A percentile compares a stretch with the other conserved stretches of the same genome.
phyloP scores from a whole-genome alignment of 345 rosid species.

The Leavenworthia alabamica region DNA sequence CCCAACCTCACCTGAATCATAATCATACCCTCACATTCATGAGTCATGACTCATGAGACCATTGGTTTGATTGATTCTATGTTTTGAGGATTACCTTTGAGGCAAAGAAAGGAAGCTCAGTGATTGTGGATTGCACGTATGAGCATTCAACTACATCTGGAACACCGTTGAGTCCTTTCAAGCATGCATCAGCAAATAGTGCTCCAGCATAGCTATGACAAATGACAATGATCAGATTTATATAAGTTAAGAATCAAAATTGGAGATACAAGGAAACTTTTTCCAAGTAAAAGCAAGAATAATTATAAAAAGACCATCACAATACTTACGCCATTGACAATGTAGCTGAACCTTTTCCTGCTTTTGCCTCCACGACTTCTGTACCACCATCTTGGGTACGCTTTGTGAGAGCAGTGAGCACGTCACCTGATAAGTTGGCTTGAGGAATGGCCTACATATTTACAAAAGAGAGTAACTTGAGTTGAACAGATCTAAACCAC shows the following conservation, averaged over 20 bases:
- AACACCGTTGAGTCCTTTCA: constrained; percentile 79
- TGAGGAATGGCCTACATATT: constrained; percentile 60
- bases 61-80: background rate
- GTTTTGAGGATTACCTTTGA: constrained; percentile 55
- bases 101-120: constrained; percentile 84
- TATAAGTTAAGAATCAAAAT: constrained; percentile 14
- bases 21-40: constrained; percentile 9
- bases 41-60: background rate
- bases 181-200: constrained; percentile 80
- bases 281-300: background rate
- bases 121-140: constrained; percentile 59
- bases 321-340: constrained; percentile 82
- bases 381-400: constrained; percentile 93
- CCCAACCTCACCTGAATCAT: constrained; percentile 58
- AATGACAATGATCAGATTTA: too few relatives aligned
- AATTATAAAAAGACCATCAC: background rate
- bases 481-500: background rate
- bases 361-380: constrained; percentile 88
- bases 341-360: constrained; percentile 92
- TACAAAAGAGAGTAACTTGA: constrained; percentile 9
- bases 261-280: background rate
- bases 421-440: constrained; percentile 52
- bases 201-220: constrained; percentile 95
- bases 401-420: constrained; percentile 65
- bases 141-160: constrained; percentile 71